Percentiles rank a stretch among this genome's conserved stretches.
These are phyloP conservation scores for Eutrema japonicum DNA, from an alignment of 345 rosid species.

Conservation along the genomic window DNA sequence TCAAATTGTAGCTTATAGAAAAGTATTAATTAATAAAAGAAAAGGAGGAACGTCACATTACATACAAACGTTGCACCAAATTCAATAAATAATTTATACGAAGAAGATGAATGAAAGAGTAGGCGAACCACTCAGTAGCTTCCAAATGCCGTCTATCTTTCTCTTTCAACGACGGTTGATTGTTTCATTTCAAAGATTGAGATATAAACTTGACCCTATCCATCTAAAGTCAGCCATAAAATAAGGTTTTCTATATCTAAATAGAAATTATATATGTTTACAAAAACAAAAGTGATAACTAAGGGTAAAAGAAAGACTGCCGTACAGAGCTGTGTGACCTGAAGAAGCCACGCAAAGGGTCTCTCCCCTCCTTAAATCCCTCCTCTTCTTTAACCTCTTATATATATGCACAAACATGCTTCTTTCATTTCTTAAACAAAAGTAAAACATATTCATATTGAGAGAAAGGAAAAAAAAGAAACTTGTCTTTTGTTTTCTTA, in stretches of 20 bases:
- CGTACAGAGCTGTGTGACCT: constrained; percentile 29
- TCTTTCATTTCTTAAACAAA: constrained; percentile 34
- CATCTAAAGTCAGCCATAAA: constrained; percentile 27
- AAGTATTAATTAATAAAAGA: constrained; percentile 4
- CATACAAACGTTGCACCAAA: constrained; percentile 42
- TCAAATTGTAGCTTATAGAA: not conserved
- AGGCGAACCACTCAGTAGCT: constrained; percentile 45
- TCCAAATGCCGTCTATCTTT: constrained; percentile 45
- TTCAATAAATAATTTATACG: constrained; percentile 14
- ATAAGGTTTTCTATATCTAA: not conserved
- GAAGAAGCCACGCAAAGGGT: constrained; percentile 43
- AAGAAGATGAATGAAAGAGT: constrained; percentile 32
- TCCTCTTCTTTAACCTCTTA: constrained; percentile 34
- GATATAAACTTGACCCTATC: constrained; percentile 4
- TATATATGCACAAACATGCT: constrained; percentile 33
- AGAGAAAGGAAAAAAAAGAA: not conserved
- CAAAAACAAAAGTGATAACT: not conserved
- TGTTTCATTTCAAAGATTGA: constrained; percentile 26
- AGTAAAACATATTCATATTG: constrained; percentile 3
- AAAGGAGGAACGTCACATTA: constrained; percentile 43
- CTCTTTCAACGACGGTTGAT: constrained; percentile 23
- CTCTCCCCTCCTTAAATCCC: constrained; percentile 20
- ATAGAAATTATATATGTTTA: not conserved
- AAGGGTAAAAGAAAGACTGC: not conserved
- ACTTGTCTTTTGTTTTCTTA: not conserved